Base-by-base conservation (phyloP, 2,329 filamentous ascomycete species). In the Cytospora mali region DNA sequence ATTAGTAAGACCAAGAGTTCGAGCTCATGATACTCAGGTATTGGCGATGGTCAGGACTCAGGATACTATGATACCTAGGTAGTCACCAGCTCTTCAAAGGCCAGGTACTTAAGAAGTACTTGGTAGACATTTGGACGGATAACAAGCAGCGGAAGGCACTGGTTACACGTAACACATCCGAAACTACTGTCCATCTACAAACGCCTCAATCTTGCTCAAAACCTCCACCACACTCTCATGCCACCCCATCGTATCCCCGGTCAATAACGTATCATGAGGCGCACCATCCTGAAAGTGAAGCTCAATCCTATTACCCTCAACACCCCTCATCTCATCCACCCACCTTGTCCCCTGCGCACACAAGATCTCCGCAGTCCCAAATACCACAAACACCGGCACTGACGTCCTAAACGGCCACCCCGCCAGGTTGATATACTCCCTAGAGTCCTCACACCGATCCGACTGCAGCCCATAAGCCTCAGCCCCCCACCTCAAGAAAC, bases 231-330 rank as follows among this genome's bases (percentile, higher is more conserved):
- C 62, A n/a, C 31, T 61, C 51, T 72, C 68, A 52, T 75, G 69
- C 64, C 80, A 81, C 0, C 79, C 80, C 9, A 77, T 21, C 2
- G 73, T 29, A 23, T 71, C 64, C 1, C 77, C 79, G 4, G 77
- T 11, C 4, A 79, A 55, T 29, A 80, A 67, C 16, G 79, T 72
- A 70, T 82, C 80, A 69, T 83, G 80, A 31, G 75, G 74, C 7
- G 71, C 75, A 13, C 70, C 51, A 66, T 75, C 68, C 63, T 76
- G 75, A 3, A 79, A 69, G 65, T 76, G 70, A 23, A 79, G 59
- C 46, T 70, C 71, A 0, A 80, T 71, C 48, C 72, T 67, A 62
- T 80, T 81, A 0, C 78, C 79, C 49, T 70, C 68, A 14, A 73
- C 58, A 7, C 67, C 67, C 61, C 68, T 68, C 73, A 81, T 75